A percentile compares a stretch with the other conserved stretches of the same genome.
Conservation (phyloP, 139 green algal species). For the Chlorella sp. region DNA sequence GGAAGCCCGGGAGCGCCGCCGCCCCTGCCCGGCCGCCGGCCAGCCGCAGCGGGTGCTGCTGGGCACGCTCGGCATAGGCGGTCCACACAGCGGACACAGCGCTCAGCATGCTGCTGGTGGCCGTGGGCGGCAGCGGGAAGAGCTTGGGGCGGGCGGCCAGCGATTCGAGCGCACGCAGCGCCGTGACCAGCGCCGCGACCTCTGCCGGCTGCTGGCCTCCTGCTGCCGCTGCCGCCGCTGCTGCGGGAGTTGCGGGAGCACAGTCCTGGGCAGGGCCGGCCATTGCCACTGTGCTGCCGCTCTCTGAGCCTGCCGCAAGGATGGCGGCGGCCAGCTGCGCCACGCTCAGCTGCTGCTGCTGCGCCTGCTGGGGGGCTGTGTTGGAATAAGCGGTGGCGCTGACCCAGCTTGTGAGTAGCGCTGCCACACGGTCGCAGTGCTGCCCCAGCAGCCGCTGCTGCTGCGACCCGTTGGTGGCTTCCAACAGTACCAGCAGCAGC, state of each 20-base stretch:
- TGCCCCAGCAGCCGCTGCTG: constrained; percentile 26
- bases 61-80: constrained; percentile 1
- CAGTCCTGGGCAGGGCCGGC: not conserved
- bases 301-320: constrained; percentile 8
- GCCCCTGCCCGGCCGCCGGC: not conserved
- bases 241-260: not conserved
- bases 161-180: constrained; percentile 46
- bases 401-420: not conserved
- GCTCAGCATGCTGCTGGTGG: constrained; percentile 11
- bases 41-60: not conserved
- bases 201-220: not conserved
- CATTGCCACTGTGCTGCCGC: not conserved
- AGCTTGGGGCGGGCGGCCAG: constrained; percentile 28
- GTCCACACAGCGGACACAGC: constrained; percentile 12
- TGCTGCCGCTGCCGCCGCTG: too few relatives aligned
- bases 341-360: not conserved
- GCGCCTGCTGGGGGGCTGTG: not conserved
- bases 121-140: not conserved
- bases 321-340: not conserved
- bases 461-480: constrained; percentile 10
- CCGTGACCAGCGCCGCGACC: constrained; percentile 34
- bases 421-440: constrained; percentile 25
- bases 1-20: not conserved
- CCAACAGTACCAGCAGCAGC: constrained; percentile 40
- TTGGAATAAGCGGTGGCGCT: not conserved